Conservation (phyloP, 176 grass and related monocot genomes). For the Ensete ventricosum region DNA sequence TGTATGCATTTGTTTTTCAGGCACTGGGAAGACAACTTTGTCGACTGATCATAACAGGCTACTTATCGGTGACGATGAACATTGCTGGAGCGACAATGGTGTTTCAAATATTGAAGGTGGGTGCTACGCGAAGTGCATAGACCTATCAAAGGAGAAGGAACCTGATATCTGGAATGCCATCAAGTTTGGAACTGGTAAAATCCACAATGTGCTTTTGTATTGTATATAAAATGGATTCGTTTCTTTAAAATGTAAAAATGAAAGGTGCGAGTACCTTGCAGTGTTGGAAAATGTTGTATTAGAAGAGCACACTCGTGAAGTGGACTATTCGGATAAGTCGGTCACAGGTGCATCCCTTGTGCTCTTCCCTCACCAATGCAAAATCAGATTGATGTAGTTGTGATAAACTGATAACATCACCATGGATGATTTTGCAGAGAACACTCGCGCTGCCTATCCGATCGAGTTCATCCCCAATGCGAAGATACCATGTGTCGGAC, state of each 20-base stretch:
- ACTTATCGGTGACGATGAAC: conserved; percentile 86
- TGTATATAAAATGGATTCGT: not conserved
- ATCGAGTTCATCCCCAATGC: conserved; percentile 97
- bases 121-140: conserved; percentile 96
- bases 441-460: conserved; percentile 85
- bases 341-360: conserved; percentile 51
- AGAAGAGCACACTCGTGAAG: conserved; percentile 80
- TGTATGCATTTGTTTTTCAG: conserved; percentile 19
- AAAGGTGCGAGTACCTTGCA: conserved; percentile 16
- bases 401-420: not conserved
- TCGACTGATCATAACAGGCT: conserved; percentile 88
- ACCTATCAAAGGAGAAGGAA: conserved; percentile 75
- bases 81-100: conserved; percentile 87
- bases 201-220: not conserved
- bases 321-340: conserved; percentile 78
- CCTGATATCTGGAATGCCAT: conserved; percentile 99
- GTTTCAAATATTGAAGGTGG: conserved; percentile 98
- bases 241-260: not conserved
- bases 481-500: conserved; percentile 77
- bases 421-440: conserved; percentile 41
- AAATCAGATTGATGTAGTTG: not conserved
- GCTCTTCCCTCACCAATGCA: not conserved
- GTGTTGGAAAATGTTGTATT: conserved; percentile 95
- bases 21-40: conserved; percentile 90
- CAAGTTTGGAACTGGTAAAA: conserved; percentile 90